Conservation (phyloP, 2,329 filamentous ascomycete genomes). For the Cryphonectria parasitica region DNA sequence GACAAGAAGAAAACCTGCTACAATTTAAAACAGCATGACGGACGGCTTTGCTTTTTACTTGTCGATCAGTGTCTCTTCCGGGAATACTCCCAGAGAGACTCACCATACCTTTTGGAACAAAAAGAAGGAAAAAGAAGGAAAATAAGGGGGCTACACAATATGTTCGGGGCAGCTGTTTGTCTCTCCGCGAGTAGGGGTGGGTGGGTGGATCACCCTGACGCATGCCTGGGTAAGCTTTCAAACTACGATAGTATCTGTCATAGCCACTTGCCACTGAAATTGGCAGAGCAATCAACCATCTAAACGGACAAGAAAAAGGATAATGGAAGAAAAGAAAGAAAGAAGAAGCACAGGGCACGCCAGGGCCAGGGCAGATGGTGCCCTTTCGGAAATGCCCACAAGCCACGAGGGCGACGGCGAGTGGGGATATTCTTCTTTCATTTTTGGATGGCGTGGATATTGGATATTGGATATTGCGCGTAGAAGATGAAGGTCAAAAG, state of each 20-base stretch:
- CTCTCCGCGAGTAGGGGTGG: not conserved
- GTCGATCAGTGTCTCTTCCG: not conserved
- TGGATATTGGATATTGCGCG: not conserved
- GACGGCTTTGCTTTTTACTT: not conserved
- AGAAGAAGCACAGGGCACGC: not conserved
- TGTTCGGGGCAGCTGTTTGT: not conserved
- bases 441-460: not conserved
- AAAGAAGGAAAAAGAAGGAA: not conserved
- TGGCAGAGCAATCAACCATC: not conserved
- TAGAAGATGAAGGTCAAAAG: not conserved
- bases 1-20: not conserved
- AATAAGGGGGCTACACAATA: not conserved
- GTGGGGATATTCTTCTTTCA: not conserved
- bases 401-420: not conserved
- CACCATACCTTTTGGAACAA: not conserved
- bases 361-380: not conserved
- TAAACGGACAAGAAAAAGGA: not conserved
- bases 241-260: not conserved
- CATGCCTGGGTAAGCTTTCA: not conserved
- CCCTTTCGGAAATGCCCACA: conserved; percentile 3
- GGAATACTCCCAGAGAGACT: not conserved
- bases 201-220: not conserved
- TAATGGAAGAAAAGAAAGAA: not conserved
- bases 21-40: not conserved
- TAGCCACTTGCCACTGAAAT: not conserved